Percentiles rank a stretch among this genome's conserved stretches.
Evolutionary conservation across 108 stramenopile genomes (phyloP).

Genomic region (Mayamaea pseudoterrestris): DNA sequence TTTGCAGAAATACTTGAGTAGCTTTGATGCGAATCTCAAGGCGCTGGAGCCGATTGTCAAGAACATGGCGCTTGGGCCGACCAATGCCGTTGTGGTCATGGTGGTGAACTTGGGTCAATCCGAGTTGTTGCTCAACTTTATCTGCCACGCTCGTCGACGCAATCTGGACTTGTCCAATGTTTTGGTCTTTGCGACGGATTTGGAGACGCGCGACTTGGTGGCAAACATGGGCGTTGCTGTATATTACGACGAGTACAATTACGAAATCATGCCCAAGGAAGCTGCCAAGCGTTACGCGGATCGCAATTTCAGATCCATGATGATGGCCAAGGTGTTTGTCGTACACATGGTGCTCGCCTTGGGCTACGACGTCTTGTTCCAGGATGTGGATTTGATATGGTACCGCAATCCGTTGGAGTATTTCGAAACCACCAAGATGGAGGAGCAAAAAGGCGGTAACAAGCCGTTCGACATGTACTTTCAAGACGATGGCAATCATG

Average conservation of each 20-base stretch:
- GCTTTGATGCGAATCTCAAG: conserved; percentile 24
- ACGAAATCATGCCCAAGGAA: conserved; percentile 31
- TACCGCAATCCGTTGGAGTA: conserved; percentile 53
- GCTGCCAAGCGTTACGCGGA: conserved; percentile 55
- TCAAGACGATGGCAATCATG: conserved; percentile 47
- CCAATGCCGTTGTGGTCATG: conserved; percentile 39
- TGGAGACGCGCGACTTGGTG: conserved; percentile 14
- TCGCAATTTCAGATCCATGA: conserved; percentile 43
- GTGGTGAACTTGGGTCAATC: conserved; percentile 48
- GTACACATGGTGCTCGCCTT: conserved; percentile 38
- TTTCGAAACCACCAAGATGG: conserved; percentile 22
- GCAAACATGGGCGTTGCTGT: conserved; percentile 8
- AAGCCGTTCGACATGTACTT: conserved; percentile 49
- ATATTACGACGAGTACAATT: conserved; percentile 17
- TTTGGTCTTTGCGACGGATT: conserved; percentile 22
- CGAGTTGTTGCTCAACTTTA: conserved; percentile 55
- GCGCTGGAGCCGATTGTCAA: conserved; percentile 26
- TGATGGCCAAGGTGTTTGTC: conserved; percentile 66
- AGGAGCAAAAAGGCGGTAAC: neutral
- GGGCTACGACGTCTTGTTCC: conserved; percentile 80
- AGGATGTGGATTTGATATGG: conserved; percentile 67
- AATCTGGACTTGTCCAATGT: conserved; percentile 9
- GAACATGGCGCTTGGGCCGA: conserved; percentile 23
- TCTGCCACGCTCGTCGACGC: conserved; percentile 19
- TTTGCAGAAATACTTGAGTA: conserved; percentile 28